Evolutionary conservation across 1,284 basidiomycete genomes (phyloP), one percentile per base, ranked within the genome.

Genomic region (Trichosporon faecale): DNA sequence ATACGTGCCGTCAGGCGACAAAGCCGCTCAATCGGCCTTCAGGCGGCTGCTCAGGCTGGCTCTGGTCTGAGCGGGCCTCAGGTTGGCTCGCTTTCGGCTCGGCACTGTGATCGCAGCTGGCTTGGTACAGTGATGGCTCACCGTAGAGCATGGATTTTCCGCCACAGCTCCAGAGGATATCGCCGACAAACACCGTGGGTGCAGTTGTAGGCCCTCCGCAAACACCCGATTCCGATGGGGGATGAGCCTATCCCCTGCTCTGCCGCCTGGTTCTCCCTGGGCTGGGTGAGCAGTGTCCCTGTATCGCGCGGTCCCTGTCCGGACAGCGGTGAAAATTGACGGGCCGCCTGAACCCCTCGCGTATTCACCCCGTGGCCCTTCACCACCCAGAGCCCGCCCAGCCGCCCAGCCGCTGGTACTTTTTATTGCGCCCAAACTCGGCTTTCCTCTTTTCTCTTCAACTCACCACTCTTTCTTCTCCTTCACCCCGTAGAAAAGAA

Each of bases 381-480:
- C n/a, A n/a, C n/a, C n/a, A n/a, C n/a, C 49, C 49, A n/a, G 18
- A 18, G 4, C 46, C 46, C 46, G 9, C 21, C 49, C 21, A 23
- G 49, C 49, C 49, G 23, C n/a, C 49, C 46, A 21, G 3, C 18
- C 57, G 57, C 57, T 7, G 57, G 57, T 61, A 61, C 57, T 61
- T 61, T 61, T 61, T 61, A 61, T 61, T 66, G 64, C 57, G 37
- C 29, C 18, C 27, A 31, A n/a, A 31, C 27, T n/a, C 57, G 27
- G 57, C 57, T 27, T 61, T 61, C 64, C 64, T 66, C 29, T 35
- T 66, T 72, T 61, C 70, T 60, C 70, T 69, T 70, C 67, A 52
- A 67, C 67, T 69, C 74, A 68, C 68, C 74, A 70, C 74, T 72
- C 76, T 65, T 72, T 68, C 68, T 71, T 67, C 66, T 64, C 66